A percentile compares a stretch with the other conserved stretches of the same genome.
phyloP scores from a whole-genome alignment of 2,329 filamentous ascomycete genomes.

The Cyphellophora attinorum region DNA sequence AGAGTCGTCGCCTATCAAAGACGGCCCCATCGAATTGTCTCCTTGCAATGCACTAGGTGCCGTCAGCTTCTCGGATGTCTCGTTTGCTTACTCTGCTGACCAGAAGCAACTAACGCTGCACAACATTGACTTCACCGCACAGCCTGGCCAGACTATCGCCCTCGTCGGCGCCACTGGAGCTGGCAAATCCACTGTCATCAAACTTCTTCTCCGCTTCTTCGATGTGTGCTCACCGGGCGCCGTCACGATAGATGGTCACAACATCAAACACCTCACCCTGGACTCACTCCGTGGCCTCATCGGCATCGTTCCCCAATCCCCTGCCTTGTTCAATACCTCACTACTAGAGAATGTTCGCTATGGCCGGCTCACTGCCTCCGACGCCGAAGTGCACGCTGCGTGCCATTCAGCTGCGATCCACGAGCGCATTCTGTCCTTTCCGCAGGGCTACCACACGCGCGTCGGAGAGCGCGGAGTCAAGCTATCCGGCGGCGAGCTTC shows the following conservation, averaged over 20 bases:
- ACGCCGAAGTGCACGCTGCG: constrained; percentile 50
- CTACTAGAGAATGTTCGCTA: constrained; percentile 58
- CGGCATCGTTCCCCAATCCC: constrained; percentile 57
- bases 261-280: constrained; percentile 49
- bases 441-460: constrained; percentile 38
- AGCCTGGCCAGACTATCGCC: constrained; percentile 41
- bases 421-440: constrained; percentile 51
- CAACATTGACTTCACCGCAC: constrained; percentile 35
- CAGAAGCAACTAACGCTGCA: constrained; percentile 34
- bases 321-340: constrained; percentile 53
- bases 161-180: constrained; percentile 47
- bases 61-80: constrained; percentile 1
- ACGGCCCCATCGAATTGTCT: neutral
- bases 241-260: constrained; percentile 44
- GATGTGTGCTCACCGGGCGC: constrained; percentile 37
- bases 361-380: constrained; percentile 48
- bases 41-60: neutral
- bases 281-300: constrained; percentile 48
- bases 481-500: constrained; percentile 43
- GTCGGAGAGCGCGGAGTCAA: constrained; percentile 41
- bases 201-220: constrained; percentile 45
- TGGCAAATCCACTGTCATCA: constrained; percentile 47
- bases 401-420: constrained; percentile 55
- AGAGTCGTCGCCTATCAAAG: neutral
- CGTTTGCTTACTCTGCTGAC: constrained; percentile 5